Conservation (phyloP, 768 basidiomycete species). For the Trametes meyenii region DNA sequence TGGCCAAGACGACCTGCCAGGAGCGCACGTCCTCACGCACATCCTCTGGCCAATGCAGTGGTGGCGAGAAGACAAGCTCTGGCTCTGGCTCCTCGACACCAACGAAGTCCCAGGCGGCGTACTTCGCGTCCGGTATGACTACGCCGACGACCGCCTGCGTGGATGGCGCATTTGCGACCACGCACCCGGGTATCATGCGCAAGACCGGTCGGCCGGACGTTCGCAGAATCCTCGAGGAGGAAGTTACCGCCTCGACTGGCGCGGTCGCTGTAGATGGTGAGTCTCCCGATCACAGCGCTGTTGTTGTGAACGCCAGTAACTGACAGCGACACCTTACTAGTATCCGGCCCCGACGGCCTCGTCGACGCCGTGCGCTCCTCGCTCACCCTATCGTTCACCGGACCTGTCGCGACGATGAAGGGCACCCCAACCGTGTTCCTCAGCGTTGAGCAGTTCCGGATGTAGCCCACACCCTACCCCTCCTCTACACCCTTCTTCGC, state of each 20-base stretch:
- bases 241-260: conserved; percentile 27
- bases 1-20: neutral
- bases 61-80: neutral
- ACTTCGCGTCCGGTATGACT: neutral
- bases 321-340: conserved; percentile 11
- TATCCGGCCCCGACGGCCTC: conserved; percentile 29
- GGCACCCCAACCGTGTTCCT: conserved; percentile 22
- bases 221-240: conserved; percentile 28
- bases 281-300: too few relatives aligned
- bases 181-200: conserved; percentile 14
- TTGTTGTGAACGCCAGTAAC: too few relatives aligned
- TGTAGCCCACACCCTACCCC: conserved; percentile 1
- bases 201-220: conserved; percentile 33
- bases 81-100: neutral
- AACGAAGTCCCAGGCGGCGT: conserved; percentile 2
- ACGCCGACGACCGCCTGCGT: conserved; percentile 14
- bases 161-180: conserved; percentile 9
- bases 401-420: conserved; percentile 18
- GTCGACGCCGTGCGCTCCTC: conserved; percentile 25
- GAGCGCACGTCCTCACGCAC: neutral
- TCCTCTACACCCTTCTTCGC: neutral
- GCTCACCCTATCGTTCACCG: conserved; percentile 20
- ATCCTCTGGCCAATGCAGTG: neutral
- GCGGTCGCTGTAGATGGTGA: conserved; percentile 38
- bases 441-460: conserved; percentile 23